These are phyloP conservation scores for Fusarium pseudograminearum DNA, from an alignment of 2,329 filamentous ascomycete species.

Conservation along the genomic window DNA sequence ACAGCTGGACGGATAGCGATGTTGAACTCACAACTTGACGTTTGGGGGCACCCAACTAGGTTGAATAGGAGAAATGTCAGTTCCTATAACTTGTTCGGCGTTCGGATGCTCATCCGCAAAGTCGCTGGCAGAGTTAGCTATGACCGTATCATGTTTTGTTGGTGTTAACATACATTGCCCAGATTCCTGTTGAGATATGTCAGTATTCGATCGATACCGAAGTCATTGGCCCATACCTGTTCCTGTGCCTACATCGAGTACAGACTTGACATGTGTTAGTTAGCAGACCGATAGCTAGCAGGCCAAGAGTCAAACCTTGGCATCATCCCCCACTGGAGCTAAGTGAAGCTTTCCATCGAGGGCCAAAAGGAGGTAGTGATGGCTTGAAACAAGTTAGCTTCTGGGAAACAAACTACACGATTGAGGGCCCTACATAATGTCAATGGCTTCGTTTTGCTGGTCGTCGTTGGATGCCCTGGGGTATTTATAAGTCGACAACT, in stretches of 20 bases:
- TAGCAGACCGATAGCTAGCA: fast-evolving
- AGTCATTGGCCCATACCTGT: constrained; percentile 9
- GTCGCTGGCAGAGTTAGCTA: background rate
- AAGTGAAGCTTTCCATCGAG: constrained; percentile 29
- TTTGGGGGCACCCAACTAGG: constrained; percentile 26
- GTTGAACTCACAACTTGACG: constrained; percentile 1
- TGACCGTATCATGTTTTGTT: fast-evolving
- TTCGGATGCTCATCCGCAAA: constrained; percentile 27
- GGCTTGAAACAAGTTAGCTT: background rate
- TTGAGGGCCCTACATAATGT: constrained; percentile 22
- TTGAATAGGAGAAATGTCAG: constrained; percentile 28
- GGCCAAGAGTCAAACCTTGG: constrained; percentile 2
- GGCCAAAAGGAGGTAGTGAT: constrained; percentile 18
- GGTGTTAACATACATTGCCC: constrained; percentile 16
- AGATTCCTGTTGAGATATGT: background rate
- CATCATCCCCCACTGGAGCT: constrained; percentile 13
- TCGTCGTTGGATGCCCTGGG: constrained; percentile 36
- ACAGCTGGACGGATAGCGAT: fast-evolving
- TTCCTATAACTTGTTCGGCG: constrained; percentile 18
- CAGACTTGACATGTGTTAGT: constrained; percentile 2
- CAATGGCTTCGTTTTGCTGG: constrained; percentile 34
- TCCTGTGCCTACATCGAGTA: constrained; percentile 35
- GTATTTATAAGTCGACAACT: fast-evolving
- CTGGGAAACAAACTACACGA: fast-evolving
- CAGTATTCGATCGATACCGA: background rate